Evolutionary conservation across 192 early-diverging fungal genomes (phyloP).

Genomic region (Chytriomyces sp.): DNA sequence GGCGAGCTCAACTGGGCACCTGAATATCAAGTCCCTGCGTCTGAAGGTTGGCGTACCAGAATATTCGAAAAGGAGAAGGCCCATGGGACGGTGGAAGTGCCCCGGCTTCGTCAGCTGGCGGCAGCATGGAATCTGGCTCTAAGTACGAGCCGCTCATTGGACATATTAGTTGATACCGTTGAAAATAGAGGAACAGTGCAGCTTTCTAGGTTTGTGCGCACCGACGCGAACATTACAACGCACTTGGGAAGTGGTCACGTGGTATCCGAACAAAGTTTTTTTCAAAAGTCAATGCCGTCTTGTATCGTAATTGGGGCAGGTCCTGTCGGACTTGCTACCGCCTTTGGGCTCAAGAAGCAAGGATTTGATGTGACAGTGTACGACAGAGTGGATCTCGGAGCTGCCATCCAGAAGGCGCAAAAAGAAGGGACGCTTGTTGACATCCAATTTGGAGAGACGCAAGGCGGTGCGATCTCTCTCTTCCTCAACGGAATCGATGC

Average conservation of each 20-base stretch:
- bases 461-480: background rate
- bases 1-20: background rate
- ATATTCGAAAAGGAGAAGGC: background rate
- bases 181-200: too few relatives aligned
- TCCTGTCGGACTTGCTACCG: constrained; percentile 14
- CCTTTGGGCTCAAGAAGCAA: background rate
- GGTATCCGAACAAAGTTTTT: too few relatives aligned
- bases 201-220: too few relatives aligned
- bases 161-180: too few relatives aligned
- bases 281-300: too few relatives aligned
- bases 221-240: too few relatives aligned
- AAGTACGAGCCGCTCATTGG: background rate
- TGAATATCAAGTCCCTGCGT: background rate
- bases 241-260: too few relatives aligned
- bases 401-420: background rate
- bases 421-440: background rate
- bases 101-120: too few relatives aligned
- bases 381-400: constrained; percentile 4
- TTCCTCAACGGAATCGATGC: constrained; percentile 1
- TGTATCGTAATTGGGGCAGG: constrained; percentile 17
- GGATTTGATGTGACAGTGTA: constrained; percentile 3
- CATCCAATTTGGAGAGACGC: constrained; percentile 6
- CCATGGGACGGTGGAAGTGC: background rate
- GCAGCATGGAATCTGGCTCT: background rate
- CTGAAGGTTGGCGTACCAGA: background rate